Percentiles rank a stretch among this genome's conserved stretches.
Evolutionary conservation across 2,329 filamentous ascomycete genomes (phyloP).

Genomic region (Blastomyces silverae): DNA sequence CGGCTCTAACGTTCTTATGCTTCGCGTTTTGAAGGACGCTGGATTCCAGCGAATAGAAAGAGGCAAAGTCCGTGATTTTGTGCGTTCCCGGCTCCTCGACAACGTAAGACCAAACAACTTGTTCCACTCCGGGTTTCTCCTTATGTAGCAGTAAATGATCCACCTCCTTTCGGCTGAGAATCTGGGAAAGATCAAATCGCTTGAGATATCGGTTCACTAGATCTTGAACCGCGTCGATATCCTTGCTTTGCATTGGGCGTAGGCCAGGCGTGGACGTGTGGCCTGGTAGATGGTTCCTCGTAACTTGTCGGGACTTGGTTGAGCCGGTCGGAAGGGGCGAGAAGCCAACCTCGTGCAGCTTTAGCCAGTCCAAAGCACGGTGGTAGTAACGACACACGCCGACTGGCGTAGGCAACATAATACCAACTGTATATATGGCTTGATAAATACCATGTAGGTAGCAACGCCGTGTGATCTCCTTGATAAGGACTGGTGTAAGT

Average conservation of each 20-base stretch:
- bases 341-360: constrained; percentile 91
- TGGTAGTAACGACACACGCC: constrained; percentile 95
- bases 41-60: constrained; percentile 91
- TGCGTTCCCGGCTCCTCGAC: constrained; percentile 65
- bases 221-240: constrained; percentile 66
- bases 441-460: constrained; percentile 84
- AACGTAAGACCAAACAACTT: constrained; percentile 90
- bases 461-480: constrained; percentile 90
- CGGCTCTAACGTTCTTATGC: constrained; percentile 74
- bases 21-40: constrained; percentile 78
- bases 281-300: constrained; percentile 76
- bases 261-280: constrained; percentile 66
- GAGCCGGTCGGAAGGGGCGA: constrained; percentile 76
- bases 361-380: constrained; percentile 88
- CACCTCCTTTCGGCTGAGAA: constrained; percentile 72
- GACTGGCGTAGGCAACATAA: constrained; percentile 83
- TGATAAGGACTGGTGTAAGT: constrained; percentile 88
- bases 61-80: constrained; percentile 93
- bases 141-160: constrained; percentile 81
- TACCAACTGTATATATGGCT: constrained; percentile 90
- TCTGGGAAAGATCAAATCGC: constrained; percentile 76
- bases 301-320: constrained; percentile 77
- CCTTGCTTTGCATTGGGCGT: constrained; percentile 70
- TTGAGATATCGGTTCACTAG: constrained; percentile 70
- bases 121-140: constrained; percentile 57